phyloP scores from a whole-genome alignment of 2,329 filamentous ascomycete species.

The Fusarium staphyleae region DNA sequence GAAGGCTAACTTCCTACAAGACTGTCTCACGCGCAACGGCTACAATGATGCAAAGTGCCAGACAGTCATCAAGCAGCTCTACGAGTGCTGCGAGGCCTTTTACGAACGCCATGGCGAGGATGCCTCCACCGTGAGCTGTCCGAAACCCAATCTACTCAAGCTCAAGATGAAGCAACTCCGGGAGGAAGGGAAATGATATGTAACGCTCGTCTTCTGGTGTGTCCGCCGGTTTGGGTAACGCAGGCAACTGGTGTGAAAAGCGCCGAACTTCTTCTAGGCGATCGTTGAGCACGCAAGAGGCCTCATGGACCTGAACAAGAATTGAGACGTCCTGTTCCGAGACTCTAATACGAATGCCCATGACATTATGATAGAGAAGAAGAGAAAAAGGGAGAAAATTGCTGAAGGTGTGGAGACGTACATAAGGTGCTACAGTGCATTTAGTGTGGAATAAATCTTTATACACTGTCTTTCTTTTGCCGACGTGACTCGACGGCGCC shows the following conservation, averaged over 20 bases:
- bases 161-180: slow-evolving; percentile 81
- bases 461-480: slow-evolving; percentile 20
- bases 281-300: slow-evolving; percentile 97
- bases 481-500: too few relatives aligned
- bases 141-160: slow-evolving; percentile 78
- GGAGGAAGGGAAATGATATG: slow-evolving; percentile 55
- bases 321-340: slow-evolving; percentile 90
- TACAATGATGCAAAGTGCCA: slow-evolving; percentile 89
- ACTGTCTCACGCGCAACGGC: slow-evolving; percentile 82
- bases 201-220: slow-evolving; percentile 53
- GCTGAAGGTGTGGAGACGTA: slow-evolving; percentile 35
- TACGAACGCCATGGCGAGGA: slow-evolving; percentile 81
- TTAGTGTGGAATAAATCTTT: background rate
- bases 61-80: slow-evolving; percentile 79
- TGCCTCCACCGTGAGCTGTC: slow-evolving; percentile 82
- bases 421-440: slow-evolving; percentile 36
- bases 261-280: slow-evolving; percentile 82
- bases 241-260: slow-evolving; percentile 76
- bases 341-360: slow-evolving; percentile 99
- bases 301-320: slow-evolving; percentile 86
- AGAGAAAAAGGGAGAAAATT: slow-evolving; percentile 43
- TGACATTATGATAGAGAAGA: slow-evolving; percentile 73
- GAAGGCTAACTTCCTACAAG: slow-evolving; percentile 51
- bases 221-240: slow-evolving; percentile 56
- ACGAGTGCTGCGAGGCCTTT: slow-evolving; percentile 91